Base-by-base conservation (phyloP, 1,284 basidiomycete genomes). In the Ceratobasidium sp. region DNA sequence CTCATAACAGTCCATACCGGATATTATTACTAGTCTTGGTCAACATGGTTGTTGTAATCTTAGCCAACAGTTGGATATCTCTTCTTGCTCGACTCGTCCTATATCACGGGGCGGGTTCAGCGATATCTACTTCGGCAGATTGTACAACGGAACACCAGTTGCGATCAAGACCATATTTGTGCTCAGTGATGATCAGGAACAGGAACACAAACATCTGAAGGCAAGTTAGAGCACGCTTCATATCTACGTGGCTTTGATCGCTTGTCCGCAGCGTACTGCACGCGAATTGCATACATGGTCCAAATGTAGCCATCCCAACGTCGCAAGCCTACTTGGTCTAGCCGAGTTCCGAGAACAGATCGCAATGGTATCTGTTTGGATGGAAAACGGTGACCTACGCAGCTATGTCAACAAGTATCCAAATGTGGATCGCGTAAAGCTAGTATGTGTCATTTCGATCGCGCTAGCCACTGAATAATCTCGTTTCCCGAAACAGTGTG, bases 1-100 rank as follows among this genome's bases (percentile, higher is more conserved):
- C 12, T 26, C 23, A 56, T 56, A 56, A 9, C 23, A 64, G 63
- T 18, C 63, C 1, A 26, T 46, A 42, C 46, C 40, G 9, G 66
- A 55, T 39, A 55, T 68, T 20, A 68, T 68, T 23, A 20, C 46
- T 18, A n/a, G 46, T 33, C 66, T 68, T 18, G 23, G 49, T 12
- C 26, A 28, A 46, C 23, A 53, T 68, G 66, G 66, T 13, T 68
- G 46, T 26, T 3, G 15, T 7, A 26, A 55, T 53, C 26, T 68
- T 12, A 68, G 28, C 49, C 10, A 23, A 4, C 10, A 55, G 46
- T 15, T 68, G 28, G 44, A 39, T 9, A 20, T 44, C 23, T 9
- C n/a, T 33, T 20, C 23, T n/a, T 53, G 66, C 49, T 44, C 26
- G 15, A 23, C 7, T 2, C 5, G 1, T 33, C 26, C 66, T 13